A percentile compares a stretch with the other conserved stretches of the same genome.
These are phyloP conservation scores for Candida manassasensis DNA, from an alignment of 805 yeast species.

Conservation along the genomic window DNA sequence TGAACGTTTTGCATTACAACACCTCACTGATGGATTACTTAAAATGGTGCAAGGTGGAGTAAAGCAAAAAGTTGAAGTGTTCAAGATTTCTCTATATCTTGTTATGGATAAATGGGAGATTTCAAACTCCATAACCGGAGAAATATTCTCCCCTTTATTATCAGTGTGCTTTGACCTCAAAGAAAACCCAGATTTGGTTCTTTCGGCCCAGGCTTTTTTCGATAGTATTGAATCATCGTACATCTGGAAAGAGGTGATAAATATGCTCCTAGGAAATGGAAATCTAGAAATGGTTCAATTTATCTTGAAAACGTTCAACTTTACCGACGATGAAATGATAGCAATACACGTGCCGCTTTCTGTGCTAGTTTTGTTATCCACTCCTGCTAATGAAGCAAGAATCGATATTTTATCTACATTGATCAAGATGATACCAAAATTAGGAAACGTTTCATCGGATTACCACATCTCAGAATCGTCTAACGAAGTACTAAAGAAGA, in stretches of 20 bases:
- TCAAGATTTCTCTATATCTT: constrained; percentile 58
- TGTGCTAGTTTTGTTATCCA: constrained; percentile 43
- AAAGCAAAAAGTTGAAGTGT: constrained; percentile 44
- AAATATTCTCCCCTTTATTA: constrained; percentile 62
- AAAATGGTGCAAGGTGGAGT: constrained; percentile 35
- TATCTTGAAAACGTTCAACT: constrained; percentile 60
- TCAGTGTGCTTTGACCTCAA: constrained; percentile 33
- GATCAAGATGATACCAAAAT: constrained; percentile 53
- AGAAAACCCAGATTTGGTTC: constrained; percentile 42
- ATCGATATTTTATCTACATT: constrained; percentile 38
- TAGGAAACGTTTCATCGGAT: not conserved
- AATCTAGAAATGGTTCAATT: constrained; percentile 51
- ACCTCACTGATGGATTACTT: constrained; percentile 51
- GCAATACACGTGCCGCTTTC: constrained; percentile 71
- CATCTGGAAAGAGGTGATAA: constrained; percentile 67
- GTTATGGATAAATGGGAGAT: constrained; percentile 95
- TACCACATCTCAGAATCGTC: not conserved
- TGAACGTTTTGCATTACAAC: constrained; percentile 46
- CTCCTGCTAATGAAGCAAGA: constrained; percentile 24
- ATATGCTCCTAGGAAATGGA: constrained; percentile 31
- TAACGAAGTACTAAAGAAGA: constrained; percentile 13
- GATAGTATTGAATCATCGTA: constrained; percentile 79
- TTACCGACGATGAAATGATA: constrained; percentile 84
- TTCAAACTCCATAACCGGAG: constrained; percentile 69
- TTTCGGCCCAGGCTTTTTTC: constrained; percentile 64